A percentile compares a stretch with the other conserved stretches of the same genome.
Conservation (phyloP, 495 filamentous ascomycete species). For the Bathelium albidoporum region DNA sequence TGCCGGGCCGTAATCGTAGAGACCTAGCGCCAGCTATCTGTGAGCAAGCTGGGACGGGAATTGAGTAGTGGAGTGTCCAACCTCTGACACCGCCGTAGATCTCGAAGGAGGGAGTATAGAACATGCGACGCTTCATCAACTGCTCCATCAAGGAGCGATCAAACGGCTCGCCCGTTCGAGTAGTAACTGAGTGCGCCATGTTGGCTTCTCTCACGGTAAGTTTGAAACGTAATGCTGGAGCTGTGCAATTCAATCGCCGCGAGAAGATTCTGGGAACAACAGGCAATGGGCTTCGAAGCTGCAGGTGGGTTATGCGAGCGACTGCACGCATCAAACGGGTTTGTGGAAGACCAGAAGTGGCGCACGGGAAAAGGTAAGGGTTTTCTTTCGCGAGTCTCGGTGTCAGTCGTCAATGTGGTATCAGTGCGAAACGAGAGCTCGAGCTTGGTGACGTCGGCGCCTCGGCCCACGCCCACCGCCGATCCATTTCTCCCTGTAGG, state of each 20-base stretch:
- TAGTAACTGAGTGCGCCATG: constrained; percentile 42
- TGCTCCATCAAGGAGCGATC: constrained; percentile 72
- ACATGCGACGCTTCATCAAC: constrained; percentile 75
- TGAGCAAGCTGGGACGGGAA: neutral
- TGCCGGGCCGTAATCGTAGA: constrained; percentile 36
- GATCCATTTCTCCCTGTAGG: neutral
- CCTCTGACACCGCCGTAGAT: constrained; percentile 30
- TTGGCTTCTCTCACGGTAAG: constrained; percentile 12
- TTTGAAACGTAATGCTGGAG: constrained; percentile 8
- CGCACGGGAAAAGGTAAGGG: neutral
- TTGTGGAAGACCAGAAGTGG: too few species aligned
- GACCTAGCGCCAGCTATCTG: neutral
- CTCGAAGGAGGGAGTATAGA: constrained; percentile 86
- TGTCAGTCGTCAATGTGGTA: neutral
- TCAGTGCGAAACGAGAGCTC: neutral
- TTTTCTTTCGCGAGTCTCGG: neutral
- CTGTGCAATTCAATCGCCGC: constrained; percentile 1
- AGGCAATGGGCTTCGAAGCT: neutral
- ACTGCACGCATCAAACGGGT: too few species aligned
- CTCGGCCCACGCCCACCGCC: neutral
- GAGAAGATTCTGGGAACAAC: neutral
- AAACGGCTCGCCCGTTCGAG: constrained; percentile 78
- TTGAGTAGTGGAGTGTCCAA: neutral
- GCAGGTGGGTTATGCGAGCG: too few species aligned
- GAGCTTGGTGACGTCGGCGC: neutral